Base-by-base conservation (phyloP, 192 early-diverging fungal genomes). In the Coemansia sp. region DNA sequence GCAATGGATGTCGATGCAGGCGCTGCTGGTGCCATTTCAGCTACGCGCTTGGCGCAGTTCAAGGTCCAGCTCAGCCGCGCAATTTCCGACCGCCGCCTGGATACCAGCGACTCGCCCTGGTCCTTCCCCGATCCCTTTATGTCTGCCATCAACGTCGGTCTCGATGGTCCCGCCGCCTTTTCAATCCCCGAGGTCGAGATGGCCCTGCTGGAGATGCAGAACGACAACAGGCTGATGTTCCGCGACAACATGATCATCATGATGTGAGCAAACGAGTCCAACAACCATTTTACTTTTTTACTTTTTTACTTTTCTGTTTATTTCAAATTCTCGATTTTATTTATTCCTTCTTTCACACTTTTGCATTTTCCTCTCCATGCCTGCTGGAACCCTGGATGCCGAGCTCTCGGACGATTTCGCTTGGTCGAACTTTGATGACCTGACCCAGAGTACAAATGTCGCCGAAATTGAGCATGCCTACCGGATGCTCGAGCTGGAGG, bases 191-290 rank as follows among this genome's bases (percentile, higher is more conserved):
- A 93, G 84, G 86, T 86, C 3, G 84, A 87, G 27, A 74, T 74
- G 1, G 89, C 88, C 15, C 75, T 93, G 63, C 70, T 77, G 32
- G 74, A 69, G 41, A 86, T 93, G 92, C 76, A 85, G 61, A 67
- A 72, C 14, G 86, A 78, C 27, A 93, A 93, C 75, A 86, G 90
- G 42, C 75, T 93, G 31, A 92, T 91, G 90, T 92, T 87, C 73
- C 86, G 85, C 36, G 87, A 87, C 62, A 85, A 85, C 25, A 80
- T 86, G 58, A 77, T 91, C 51, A 86, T 91, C 66, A 82, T 86
- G 70, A 90, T 93, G 72, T 93, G 86, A 46, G 5, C 29, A 17
- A 17, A 27, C 29, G 25, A 27, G 25, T 1, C 25, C 25, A 27
- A 27, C 25, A 21, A 25, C 37, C 29, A 62, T 19, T 5, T 62